Base-by-base conservation (phyloP, 306 rosid genomes). In the Herpetospermum pedunculosum region DNA sequence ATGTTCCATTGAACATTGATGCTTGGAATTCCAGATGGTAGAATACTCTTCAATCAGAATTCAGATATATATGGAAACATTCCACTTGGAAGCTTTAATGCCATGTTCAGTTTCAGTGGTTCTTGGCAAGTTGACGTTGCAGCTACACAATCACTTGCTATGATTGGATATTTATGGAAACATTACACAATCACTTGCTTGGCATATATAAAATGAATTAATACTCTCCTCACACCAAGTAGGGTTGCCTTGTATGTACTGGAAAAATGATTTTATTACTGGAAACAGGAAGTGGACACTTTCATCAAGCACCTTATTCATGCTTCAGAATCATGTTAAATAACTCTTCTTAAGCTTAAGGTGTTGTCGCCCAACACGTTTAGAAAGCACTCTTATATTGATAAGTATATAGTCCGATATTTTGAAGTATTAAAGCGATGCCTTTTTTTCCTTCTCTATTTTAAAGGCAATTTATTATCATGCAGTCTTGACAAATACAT, bases 91-190 rank as follows among this genome's bases (percentile, higher is more conserved):
- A 90, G 96, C 83, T 92, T 92, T 80, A 90, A 92, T 83, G 84
- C 96, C 44, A 88, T 88, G 98, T 92, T 90, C 86, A 92, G 88
- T 81, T 92, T 92, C 80, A 92, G 96, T 4, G 97, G 98, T 75
- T 87, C 89, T 41, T 88, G 89, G 90, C 88, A 83, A 85, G 83
- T 85, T 44, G 98, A 92, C 74, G 96, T 88, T 13, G 87, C 96
- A 46, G 72, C 90, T 40, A 90, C 98, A 57, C 90, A 92, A 89
- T 90, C 96, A 75, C 98, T 92, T 82, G 92, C 97, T 19, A 81
- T 92, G 97, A 84, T 92, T 77, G 98, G 98, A 81, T 85, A 80
- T 82, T 81, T n/a, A n/a, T n/a, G n/a, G n/a, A n/a, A n/a, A n/a
- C n/a, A n/a, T n/a, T n/a, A n/a, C n/a, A n/a, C n/a, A n/a, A n/a